Conservation (phyloP, 257 asterid genomes). For the Rauvolfia tetraphylla region DNA sequence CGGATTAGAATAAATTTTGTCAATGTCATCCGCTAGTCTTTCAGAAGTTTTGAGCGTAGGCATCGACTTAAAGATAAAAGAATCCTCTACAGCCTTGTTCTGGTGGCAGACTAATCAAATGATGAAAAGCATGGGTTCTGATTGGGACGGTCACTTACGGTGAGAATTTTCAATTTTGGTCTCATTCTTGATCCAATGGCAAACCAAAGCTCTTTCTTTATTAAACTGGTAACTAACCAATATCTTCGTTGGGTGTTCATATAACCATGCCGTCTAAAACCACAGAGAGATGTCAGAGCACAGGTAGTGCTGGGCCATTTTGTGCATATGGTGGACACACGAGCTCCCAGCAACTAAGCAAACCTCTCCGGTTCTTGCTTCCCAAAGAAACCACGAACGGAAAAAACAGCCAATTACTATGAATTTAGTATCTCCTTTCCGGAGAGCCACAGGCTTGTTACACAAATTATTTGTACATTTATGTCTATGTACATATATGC, state of each 20-base stretch:
- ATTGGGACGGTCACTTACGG: neutral
- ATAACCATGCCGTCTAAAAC: conserved; percentile 16
- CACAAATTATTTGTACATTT: too few species aligned
- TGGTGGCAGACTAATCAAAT: neutral
- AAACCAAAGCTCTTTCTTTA: neutral
- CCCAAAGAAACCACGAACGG: too few species aligned
- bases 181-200: neutral
- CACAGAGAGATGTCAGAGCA: conserved; percentile 26
- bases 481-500: too few species aligned
- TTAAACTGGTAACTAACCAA: too few species aligned
- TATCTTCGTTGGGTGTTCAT: conserved; percentile 7
- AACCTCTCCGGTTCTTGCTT: neutral
- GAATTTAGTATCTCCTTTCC: too few species aligned
- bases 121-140: neutral
- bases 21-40: too few species aligned
- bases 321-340: neutral
- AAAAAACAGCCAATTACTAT: too few species aligned
- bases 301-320: conserved; percentile 21
- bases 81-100: neutral
- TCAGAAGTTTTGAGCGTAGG: too few species aligned
- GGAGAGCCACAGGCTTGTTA: too few species aligned
- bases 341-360: neutral
- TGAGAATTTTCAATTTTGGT: neutral
- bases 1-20: too few species aligned
- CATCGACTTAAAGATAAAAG: too few species aligned